Evolutionary conservation across 495 filamentous ascomycete genomes (phyloP), one percentile per base, ranked within the genome.

Genomic region (Daldinia vernicosa): DNA sequence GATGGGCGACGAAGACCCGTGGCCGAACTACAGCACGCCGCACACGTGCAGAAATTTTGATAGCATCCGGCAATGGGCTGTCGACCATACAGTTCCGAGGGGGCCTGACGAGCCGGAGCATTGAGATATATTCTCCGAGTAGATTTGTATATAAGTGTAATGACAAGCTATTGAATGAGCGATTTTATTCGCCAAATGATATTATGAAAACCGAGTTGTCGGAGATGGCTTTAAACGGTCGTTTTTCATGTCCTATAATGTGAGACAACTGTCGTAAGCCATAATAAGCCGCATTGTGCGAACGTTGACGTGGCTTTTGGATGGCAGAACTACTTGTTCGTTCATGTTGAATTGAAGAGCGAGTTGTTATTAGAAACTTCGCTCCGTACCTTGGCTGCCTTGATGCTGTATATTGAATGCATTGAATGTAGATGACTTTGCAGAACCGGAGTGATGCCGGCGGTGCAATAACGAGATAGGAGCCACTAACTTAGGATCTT

Each of bases 1-100:
- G 0, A 78, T 80, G 64, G 73, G 76, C 27, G 78, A 80, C 60
- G 79, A 78, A 28, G 76, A 80, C 43, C 77, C 81, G 56, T 84
- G 82, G 82, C 83, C 83, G 4, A 78, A 85, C 74, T 83, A 84
- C 57, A 77, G 80, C 69, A 81, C 81, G 19, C 79, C 79, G 59
- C 85, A 84, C 66, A 82, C 80, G 24, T 85, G 84, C 75, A 71
- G 84, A 17, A 84, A 86, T 50, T 86, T 84, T 63, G 83, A 86
- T 57, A 67, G 66, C 51, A 80, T 86, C 61, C 75, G 76, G 64
- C 75, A 83, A 53, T 86, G 84, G 84, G 83, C 80, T 17, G 75
- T 83, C 35, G 83, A 86, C 39, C 81, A 87, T 64, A 81, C 79
- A 1, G 82, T 83, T 12, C 80, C 81, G 15, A 79, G 79, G 39